Base-by-base conservation (phyloP, 2,329 filamentous ascomycete species). In the Aureobasidium sp. region DNA sequence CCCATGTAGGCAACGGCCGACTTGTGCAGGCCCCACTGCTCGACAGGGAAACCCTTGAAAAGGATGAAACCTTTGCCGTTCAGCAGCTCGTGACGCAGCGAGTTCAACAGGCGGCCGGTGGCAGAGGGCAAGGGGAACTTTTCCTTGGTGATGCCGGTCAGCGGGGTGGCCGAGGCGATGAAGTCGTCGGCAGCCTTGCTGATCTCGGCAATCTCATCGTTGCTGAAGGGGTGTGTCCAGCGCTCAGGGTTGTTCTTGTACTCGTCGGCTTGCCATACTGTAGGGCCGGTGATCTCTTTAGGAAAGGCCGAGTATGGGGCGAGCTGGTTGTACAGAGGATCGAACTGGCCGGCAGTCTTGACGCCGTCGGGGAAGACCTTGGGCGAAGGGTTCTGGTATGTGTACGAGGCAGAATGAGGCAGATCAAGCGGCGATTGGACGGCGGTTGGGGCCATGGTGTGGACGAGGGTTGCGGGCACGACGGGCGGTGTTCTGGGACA, bases 1-100 rank as follows among this genome's bases (percentile, higher is more conserved):
- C 91, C 91, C 87, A 96, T 92, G 77, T 95, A 96, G n/a, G 88
- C 90, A 12, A 91, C 86, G 8, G 90, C 90, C 12, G 85, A 89
- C 77, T 96, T 96, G 72, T 85, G 82, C 58, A 85, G 83, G 0
- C 87, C 85, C 91, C 91, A 96, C 75, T 82, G 72, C 47, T 82
- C 70, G 0, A 91, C 89, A 0, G 90, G 91, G 72, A 96, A 87
- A 57, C 88, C 86, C 73, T 94, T 95, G 80, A 95, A 94, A 15
- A 96, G 82, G 65, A 94, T 88, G 77, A 96, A 96, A 17, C 91
- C 91, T 70, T 94, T 94, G 66, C 90, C 91, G 71, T 95, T 84
- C 62, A 95, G 75, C n/a, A 89, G 77, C 65, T 89, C 87, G 20
- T 82, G 78, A 55, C 84, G 81, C 64, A 90, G 79, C 2, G 79